Percentiles rank a stretch among this genome's conserved stretches.
Evolutionary conservation across 2,329 filamentous ascomycete genomes (phyloP).

Genomic region (Cercospora sp.): DNA sequence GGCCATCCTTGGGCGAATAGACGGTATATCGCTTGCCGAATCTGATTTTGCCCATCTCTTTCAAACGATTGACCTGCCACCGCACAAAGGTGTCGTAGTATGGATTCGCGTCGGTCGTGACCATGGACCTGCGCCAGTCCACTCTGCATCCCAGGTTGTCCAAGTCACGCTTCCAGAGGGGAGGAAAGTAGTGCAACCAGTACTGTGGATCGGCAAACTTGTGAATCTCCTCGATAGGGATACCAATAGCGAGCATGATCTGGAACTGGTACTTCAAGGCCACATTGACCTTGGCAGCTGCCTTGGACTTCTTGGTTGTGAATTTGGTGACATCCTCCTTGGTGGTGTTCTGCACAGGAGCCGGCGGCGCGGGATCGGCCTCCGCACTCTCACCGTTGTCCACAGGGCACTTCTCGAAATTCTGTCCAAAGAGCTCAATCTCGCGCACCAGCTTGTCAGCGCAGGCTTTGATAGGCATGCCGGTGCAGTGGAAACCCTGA

Average conservation of each 20-base stretch:
- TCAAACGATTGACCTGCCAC: constrained; percentile 96
- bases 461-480: constrained; percentile 97
- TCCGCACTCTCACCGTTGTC: constrained; percentile 53
- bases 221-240: constrained; percentile 85
- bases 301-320: constrained; percentile 88
- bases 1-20: constrained; percentile 85
- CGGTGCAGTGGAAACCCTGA: constrained; percentile 92
- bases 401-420: constrained; percentile 76
- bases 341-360: constrained; percentile 62
- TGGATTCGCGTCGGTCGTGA: constrained; percentile 94
- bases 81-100: constrained; percentile 94
- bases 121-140: constrained; percentile 89
- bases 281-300: constrained; percentile 75
- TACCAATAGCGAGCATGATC: constrained; percentile 89
- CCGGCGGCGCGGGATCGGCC: constrained; percentile 47
- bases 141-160: constrained; percentile 82
- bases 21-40: constrained; percentile 93
- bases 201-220: constrained; percentile 87
- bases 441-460: constrained; percentile 93
- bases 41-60: constrained; percentile 87
- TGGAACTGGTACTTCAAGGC: constrained; percentile 96
- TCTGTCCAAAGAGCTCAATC: constrained; percentile 81
- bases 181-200: constrained; percentile 91
- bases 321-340: constrained; percentile 91
- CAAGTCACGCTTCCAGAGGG: constrained; percentile 75